phyloP scores from a whole-genome alignment of 257 asterid genomes.

The Ehretia macrophylla region DNA sequence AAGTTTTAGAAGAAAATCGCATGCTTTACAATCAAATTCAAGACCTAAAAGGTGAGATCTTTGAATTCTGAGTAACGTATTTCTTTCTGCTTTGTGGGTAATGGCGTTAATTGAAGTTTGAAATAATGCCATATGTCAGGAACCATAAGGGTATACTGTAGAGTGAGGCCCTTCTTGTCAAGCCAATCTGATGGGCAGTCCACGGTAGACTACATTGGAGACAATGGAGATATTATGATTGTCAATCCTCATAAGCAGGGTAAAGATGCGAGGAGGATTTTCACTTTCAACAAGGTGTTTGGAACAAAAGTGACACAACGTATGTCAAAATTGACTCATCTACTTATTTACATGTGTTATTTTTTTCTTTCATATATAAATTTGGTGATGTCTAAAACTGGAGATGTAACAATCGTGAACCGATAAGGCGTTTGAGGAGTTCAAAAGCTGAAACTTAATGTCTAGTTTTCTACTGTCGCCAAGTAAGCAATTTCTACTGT shows the following conservation, averaged over 20 bases:
- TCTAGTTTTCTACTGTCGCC: background rate
- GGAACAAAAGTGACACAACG: conserved; percentile 68
- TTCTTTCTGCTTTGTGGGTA: background rate
- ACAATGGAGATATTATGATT: conserved; percentile 83
- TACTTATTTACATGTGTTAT: conserved; percentile 3
- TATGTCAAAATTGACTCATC: conserved; percentile 27
- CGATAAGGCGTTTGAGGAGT: too few relatives aligned
- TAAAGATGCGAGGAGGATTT: conserved; percentile 74
- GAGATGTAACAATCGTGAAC: too few relatives aligned
- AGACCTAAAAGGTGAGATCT: conserved; percentile 72
- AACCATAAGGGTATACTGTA: conserved; percentile 77
- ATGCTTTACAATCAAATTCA: conserved; percentile 85
- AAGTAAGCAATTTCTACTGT: background rate
- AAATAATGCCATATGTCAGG: conserved; percentile 36
- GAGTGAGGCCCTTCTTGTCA: conserved; percentile 75
- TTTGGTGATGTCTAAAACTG: background rate
- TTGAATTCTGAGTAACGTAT: background rate
- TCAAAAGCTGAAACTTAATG: too few relatives aligned
- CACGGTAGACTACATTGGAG: conserved; percentile 85
- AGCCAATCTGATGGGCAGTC: conserved; percentile 58
- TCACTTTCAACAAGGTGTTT: conserved; percentile 78
- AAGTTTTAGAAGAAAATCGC: conserved; percentile 85
- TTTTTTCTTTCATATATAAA: background rate
- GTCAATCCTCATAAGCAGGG: conserved; percentile 79
- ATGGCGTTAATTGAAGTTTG: conserved; percentile 1